phyloP scores from a whole-genome alignment of 345 rosid genomes.

The Sonneratia caseolaris region DNA sequence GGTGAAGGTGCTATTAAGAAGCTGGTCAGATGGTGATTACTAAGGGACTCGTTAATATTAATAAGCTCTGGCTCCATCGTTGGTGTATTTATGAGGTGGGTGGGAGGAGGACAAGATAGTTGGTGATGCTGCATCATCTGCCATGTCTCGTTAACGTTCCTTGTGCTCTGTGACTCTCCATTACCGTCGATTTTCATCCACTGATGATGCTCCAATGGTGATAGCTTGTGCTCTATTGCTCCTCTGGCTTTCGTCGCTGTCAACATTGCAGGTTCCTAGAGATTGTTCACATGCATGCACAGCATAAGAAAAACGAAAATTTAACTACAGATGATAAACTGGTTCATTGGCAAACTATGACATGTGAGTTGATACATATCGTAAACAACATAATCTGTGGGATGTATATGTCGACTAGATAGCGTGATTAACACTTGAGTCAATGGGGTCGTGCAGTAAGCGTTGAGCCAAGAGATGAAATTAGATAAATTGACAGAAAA shows the following conservation, averaged over 20 bases:
- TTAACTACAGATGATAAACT: too few relatives aligned
- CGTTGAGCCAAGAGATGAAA: too few relatives aligned
- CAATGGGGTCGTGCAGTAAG: too few relatives aligned
- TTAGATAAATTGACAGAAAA: too few relatives aligned
- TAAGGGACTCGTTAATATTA: not conserved
- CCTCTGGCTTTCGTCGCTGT: conserved; percentile 24
- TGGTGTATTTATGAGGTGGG: conserved; percentile 34
- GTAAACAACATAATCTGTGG: too few relatives aligned
- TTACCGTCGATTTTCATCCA: conserved; percentile 37
- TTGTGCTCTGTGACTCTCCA: conserved; percentile 28
- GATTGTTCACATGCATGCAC: not conserved
- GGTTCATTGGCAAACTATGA: too few relatives aligned
- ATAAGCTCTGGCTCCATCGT: conserved; percentile 6
- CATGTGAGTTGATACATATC: too few relatives aligned
- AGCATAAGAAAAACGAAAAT: not conserved
- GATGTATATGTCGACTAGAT: too few relatives aligned
- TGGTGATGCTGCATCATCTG: conserved; percentile 9
- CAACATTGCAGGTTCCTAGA: conserved; percentile 30
- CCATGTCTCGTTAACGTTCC: conserved; percentile 43
- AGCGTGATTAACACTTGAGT: too few relatives aligned
- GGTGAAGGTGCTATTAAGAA: conserved; percentile 4
- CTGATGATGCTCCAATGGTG: conserved; percentile 16
- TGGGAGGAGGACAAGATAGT: conserved; percentile 29
- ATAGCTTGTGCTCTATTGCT: conserved; percentile 23
- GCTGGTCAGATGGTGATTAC: conserved; percentile 3